Evolutionary conservation across 306 rosid species (phyloP), one percentile per base, ranked within the genome.

Genomic region (Lupinus albus): DNA sequence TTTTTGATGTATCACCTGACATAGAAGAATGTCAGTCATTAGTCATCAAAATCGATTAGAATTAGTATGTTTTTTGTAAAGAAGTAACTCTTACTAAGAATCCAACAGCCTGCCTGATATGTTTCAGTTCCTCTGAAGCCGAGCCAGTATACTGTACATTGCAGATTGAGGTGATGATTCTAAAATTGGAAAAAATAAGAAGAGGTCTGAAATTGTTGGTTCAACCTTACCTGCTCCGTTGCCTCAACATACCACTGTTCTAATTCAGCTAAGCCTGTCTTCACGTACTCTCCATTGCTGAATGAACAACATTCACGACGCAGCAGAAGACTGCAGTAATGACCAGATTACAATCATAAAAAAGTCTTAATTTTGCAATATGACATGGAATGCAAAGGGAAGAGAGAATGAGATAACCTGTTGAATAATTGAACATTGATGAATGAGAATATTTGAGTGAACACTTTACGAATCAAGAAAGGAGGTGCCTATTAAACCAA

Each of bases 231-330:
- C 84, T 91, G 96, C 80, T 91, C 97, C 0, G 97, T 78, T 53
- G 97, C 99, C 60, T 53, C 88, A 41, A 62, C 47, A 38, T 96
- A 94, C 99, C 99, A 94, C 17, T 84, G 96, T 74, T 94, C 99
- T 69, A 94, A 80, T 83, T 94, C 99, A 58, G 92, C 97, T 89
- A 94, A 81, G 38, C 99, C 99, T 11, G 97, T 80, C 81, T 94
- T 91, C 51, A 94, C 95, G 44, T 86, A 94, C 76, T 94, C 97
- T 44, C 99, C 99, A 4, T 94, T 94, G 85, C 99, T 94, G 89
- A 94, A 94, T 9, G 99, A 94, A 85, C 99, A 94, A 74, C 99
- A 94, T 92, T 94, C 99, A 0, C 97, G 99, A 63, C 97, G 88
- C 95, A 94, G 80, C 80, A 94, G 86, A 79, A 94, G 97, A 81